Evolutionary conservation across 164 flowering plant species (phyloP).

Genomic region (Liriodendron chinense): DNA sequence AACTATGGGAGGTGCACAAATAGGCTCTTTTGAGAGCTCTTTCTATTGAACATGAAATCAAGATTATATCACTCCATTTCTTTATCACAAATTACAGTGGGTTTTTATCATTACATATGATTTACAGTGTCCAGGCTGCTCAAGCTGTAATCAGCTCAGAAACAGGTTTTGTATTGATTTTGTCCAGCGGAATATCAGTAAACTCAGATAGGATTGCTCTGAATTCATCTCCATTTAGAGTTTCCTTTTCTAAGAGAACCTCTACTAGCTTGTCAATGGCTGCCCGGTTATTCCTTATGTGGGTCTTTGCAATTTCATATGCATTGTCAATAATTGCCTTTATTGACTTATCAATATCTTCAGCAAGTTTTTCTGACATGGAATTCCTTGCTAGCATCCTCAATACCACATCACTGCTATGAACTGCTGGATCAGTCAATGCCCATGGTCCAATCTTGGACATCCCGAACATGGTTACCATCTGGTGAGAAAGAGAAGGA

Average conservation of each 20-base stretch:
- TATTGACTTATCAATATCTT: slow-evolving; percentile 56
- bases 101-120: neutral
- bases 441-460: slow-evolving; percentile 82
- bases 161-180: slow-evolving; percentile 13
- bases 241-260: slow-evolving; percentile 67
- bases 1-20: too few species aligned
- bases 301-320: slow-evolving; percentile 58
- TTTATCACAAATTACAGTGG: neutral
- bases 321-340: slow-evolving; percentile 42
- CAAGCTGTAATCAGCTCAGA: slow-evolving; percentile 35
- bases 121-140: neutral
- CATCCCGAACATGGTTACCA: slow-evolving; percentile 78
- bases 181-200: slow-evolving; percentile 22
- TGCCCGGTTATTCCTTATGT: slow-evolving; percentile 36
- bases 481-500: slow-evolving; percentile 27
- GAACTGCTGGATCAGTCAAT: slow-evolving; percentile 55
- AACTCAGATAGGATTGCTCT: slow-evolving; percentile 59
- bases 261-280: slow-evolving; percentile 56
- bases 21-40: too few species aligned
- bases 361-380: slow-evolving; percentile 78
- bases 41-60: neutral
- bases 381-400: slow-evolving; percentile 68
- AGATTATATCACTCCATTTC: neutral
- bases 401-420: slow-evolving; percentile 56
- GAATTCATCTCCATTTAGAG: slow-evolving; percentile 71